Evolutionary conservation across 2,329 filamentous ascomycete species (phyloP).

Genomic region (Emergomyces pasteurianus): DNA sequence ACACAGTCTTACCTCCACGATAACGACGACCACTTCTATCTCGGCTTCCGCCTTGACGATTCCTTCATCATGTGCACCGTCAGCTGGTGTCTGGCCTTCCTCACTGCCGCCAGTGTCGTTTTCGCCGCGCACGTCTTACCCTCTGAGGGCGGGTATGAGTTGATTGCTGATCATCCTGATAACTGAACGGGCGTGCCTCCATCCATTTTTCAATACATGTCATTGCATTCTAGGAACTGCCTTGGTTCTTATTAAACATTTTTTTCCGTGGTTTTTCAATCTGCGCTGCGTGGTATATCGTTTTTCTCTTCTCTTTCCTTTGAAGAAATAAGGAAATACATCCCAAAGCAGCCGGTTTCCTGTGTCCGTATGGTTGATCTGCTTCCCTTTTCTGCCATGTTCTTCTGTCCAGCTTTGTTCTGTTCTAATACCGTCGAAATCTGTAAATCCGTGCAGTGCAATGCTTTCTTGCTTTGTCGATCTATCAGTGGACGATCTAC

Average conservation of each 20-base stretch:
- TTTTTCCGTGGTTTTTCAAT: no score
- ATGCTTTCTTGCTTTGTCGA: background rate
- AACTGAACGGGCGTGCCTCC: constrained; percentile 1
- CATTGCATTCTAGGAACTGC: no score
- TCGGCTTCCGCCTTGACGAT: constrained; percentile 68
- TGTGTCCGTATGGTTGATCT: no score
- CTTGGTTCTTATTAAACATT: background rate
- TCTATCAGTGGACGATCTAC: background rate
- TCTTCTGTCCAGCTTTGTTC: no score
- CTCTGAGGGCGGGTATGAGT: constrained; percentile 75
- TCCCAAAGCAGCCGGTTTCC: no score
- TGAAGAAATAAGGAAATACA: no score
- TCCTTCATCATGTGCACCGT: constrained; percentile 64
- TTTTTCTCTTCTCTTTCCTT: no score
- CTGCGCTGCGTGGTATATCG: no score
- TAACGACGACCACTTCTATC: constrained; percentile 68
- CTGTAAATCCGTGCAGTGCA: background rate
- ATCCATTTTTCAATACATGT: background rate
- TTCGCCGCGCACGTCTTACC: constrained; percentile 59
- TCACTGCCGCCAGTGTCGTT: constrained; percentile 47
- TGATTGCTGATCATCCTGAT: constrained; percentile 42
- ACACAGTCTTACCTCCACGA: constrained; percentile 68
- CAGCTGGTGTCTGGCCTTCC: constrained; percentile 44
- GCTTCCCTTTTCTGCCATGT: no score
- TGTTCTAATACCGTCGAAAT: background rate